phyloP scores from a whole-genome alignment of 345 rosid species.

The Reutealis trisperma region DNA sequence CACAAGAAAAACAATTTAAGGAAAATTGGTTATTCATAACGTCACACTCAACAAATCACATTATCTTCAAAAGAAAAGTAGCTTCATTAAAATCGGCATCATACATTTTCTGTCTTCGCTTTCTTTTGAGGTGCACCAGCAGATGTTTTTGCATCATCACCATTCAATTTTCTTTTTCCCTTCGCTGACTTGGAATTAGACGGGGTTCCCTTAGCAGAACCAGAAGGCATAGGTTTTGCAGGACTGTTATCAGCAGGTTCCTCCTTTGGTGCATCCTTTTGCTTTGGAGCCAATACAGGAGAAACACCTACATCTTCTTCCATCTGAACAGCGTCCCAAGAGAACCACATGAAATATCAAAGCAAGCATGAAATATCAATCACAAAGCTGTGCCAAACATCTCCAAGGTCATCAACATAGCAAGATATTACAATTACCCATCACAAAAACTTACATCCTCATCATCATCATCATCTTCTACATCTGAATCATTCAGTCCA shows the following conservation, averaged over 20 bases:
- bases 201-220: constrained; percentile 66
- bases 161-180: constrained; percentile 81
- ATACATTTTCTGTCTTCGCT: constrained; percentile 82
- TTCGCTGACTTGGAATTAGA: constrained; percentile 73
- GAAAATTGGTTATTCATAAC: not conserved
- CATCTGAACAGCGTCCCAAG: constrained; percentile 38
- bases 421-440: constrained; percentile 13
- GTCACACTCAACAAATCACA: not conserved
- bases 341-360: not conserved
- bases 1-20: not conserved
- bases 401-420: not conserved
- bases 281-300: constrained; percentile 61
- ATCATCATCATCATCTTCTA: constrained; percentile 68
- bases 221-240: constrained; percentile 59
- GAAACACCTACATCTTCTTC: constrained; percentile 64
- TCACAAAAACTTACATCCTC: constrained; percentile 62
- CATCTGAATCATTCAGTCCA: constrained; percentile 76
- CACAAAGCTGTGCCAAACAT: not conserved
- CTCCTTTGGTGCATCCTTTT: constrained; percentile 69
- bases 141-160: constrained; percentile 63
- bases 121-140: constrained; percentile 68
- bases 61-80: not conserved
- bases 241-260: constrained; percentile 76
- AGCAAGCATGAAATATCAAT: not conserved
- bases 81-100: constrained; percentile 22